phyloP scores from a whole-genome alignment of 106 monocot species.

The Phalaenopsis equestris region DNA sequence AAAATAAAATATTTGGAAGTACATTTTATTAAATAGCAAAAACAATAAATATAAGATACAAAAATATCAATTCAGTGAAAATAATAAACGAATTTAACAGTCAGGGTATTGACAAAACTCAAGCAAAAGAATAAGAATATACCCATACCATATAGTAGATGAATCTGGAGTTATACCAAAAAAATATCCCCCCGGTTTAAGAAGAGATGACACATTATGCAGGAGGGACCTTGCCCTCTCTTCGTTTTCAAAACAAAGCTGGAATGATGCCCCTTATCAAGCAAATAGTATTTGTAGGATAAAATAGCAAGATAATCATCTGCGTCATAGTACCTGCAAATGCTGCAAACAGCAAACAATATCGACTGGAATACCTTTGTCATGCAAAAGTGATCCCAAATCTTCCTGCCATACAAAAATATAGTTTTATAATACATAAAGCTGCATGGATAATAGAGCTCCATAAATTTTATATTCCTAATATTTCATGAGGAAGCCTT shows the following conservation, averaged over 20 bases:
- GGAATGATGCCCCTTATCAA: not conserved
- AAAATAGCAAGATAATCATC: not conserved
- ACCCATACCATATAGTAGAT: slow-evolving; percentile 87
- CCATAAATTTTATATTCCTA: too few species aligned
- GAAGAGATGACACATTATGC: slow-evolving; percentile 68
- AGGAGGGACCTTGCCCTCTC: slow-evolving; percentile 68
- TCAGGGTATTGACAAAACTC: not conserved
- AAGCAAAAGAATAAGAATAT: not conserved
- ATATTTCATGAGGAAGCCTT: not conserved
- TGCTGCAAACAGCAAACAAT: slow-evolving; percentile 88
- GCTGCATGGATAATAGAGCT: not conserved
- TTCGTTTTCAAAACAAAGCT: slow-evolving; percentile 88
- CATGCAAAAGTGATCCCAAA: slow-evolving; percentile 44
- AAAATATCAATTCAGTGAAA: not conserved
- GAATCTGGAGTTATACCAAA: slow-evolving; percentile 92
- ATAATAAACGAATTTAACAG: not conserved
- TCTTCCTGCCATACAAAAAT: slow-evolving; percentile 40
- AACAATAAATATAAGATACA: not conserved
- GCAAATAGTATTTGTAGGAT: not conserved
- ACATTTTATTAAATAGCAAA: not conserved
- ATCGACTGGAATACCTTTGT: slow-evolving; percentile 68
- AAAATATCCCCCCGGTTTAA: slow-evolving; percentile 94
- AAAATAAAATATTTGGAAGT: not conserved
- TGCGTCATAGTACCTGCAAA: slow-evolving; percentile 48
- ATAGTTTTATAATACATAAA: not conserved